A percentile compares a stretch with the other conserved stretches of the same genome.
Evolutionary conservation across 2,329 filamentous ascomycete species (phyloP).

Genomic region (Corniculantispora saksenae): DNA sequence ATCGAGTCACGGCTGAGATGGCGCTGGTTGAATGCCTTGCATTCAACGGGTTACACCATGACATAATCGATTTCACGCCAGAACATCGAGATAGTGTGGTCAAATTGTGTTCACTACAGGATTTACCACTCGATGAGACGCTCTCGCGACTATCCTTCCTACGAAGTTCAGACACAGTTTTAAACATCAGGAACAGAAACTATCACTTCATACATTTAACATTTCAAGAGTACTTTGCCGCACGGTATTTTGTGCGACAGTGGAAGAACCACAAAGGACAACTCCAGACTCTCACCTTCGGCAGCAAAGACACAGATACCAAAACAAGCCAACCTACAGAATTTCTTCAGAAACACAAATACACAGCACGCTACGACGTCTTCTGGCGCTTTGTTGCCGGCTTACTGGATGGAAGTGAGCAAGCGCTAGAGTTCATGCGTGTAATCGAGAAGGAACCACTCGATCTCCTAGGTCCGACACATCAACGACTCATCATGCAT

Average conservation of each 20-base stretch:
- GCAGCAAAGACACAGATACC: background rate
- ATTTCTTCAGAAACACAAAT: slow-evolving; percentile 40
- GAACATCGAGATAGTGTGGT: background rate
- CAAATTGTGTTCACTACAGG: background rate
- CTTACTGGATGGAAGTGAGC: slow-evolving; percentile 28
- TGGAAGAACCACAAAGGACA: slow-evolving; percentile 26
- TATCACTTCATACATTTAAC: slow-evolving; percentile 46
- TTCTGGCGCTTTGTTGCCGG: slow-evolving; percentile 45
- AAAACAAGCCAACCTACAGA: slow-evolving; percentile 11
- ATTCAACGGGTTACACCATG: slow-evolving; percentile 36
- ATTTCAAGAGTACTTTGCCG: slow-evolving; percentile 45
- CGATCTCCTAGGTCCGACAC: slow-evolving; percentile 37
- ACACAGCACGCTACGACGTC: slow-evolving; percentile 39
- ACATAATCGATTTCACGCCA: slow-evolving; percentile 26
- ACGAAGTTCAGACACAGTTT: slow-evolving; percentile 33
- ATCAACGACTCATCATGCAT: slow-evolving; percentile 40
- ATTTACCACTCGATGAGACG: background rate
- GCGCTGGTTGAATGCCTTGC: slow-evolving; percentile 35
- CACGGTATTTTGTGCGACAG: slow-evolving; percentile 37
- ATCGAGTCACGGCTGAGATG: slow-evolving; percentile 19
- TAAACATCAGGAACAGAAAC: slow-evolving; percentile 21
- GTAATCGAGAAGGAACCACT: slow-evolving; percentile 34
- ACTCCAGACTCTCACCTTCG: slow-evolving; percentile 23
- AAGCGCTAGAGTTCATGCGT: slow-evolving; percentile 30
- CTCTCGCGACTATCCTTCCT: slow-evolving; percentile 38